Evolutionary conservation across 495 filamentous ascomycete species (phyloP), one percentile per base, ranked within the genome.

Genomic region (Daldinia caldariorum): DNA sequence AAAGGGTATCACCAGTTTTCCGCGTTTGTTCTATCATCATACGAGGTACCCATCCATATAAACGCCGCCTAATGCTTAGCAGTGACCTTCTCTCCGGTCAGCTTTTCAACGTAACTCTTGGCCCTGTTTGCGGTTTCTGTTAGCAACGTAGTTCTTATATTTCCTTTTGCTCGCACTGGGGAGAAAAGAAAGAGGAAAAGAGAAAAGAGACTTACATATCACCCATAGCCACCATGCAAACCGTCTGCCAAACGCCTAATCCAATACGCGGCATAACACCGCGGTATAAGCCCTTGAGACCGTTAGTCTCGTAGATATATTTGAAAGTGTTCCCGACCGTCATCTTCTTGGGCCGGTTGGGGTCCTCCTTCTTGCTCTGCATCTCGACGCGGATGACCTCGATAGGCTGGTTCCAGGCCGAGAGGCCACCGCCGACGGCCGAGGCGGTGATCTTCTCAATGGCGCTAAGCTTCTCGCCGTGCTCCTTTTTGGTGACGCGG

Each of bases 321-420:
- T 84, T 91, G 81, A 93, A 89, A 51, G 95, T 90, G 83, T 91
- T 97, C 64, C 89, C 92, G 58, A 99, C 96, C 62, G 94, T 98
- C 88, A 99, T 87, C 81, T 99, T 99, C 89, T 96, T 96, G 59
- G 95, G 95, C 29, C 95, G 92, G 83, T 98, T 98, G 58, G 95
- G 94, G 76, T 99, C 95, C 63, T 89, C 92, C 67, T 91, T 97
- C 89, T 97, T 98, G 84, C 91, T 94, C 88, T 99, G 95, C 96
- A 99, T 98, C 87, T 99, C 95, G 65, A 99, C 95, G 72, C 95
- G 92, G 79, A 99, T 97, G 77, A 99, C 95, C 88, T 99, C 95
- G 82, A 99, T 99, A 29, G 95, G 95, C 86, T 99, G 95, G 82
- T 99, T 99, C 95, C 95, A 99, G 66, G 95, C 95, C 65, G 89